Percentiles rank a stretch among this genome's conserved stretches.
Evolutionary conservation across 2,329 filamentous ascomycete genomes (phyloP).

Genomic region (Colletotrichum musae): DNA sequence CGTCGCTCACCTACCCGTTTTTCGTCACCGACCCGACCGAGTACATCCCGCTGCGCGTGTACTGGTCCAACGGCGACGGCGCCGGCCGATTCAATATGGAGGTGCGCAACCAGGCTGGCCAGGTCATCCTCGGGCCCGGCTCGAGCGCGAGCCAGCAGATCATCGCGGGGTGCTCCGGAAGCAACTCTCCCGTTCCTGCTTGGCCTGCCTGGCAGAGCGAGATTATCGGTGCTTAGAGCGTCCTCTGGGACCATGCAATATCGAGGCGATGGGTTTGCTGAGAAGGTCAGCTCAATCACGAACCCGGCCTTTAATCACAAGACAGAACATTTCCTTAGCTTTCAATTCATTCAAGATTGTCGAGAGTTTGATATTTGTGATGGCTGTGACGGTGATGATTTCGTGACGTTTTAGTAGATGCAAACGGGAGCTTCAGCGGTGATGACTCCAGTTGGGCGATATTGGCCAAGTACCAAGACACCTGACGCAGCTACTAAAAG

Average conservation of each 20-base stretch:
- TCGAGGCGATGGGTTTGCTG: neutral
- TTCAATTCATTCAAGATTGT: too few relatives aligned
- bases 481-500: too few relatives aligned
- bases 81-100: neutral
- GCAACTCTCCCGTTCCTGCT: neutral
- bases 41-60: conserved; percentile 25
- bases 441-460: neutral
- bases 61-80: conserved; percentile 24
- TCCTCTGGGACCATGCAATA: neutral
- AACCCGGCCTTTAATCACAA: too few relatives aligned
- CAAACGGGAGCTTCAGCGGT: neutral
- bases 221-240: neutral
- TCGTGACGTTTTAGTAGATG: neutral
- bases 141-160: neutral
- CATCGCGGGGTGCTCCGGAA: conserved; percentile 2
- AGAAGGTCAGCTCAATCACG: too few relatives aligned
- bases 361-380: too few relatives aligned
- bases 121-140: neutral
- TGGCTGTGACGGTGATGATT: too few relatives aligned
- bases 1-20: neutral
- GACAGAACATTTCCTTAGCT: too few relatives aligned
- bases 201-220: conserved; percentile 10
- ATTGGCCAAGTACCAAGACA: too few relatives aligned
- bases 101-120: neutral
- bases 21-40: conserved; percentile 1